Base-by-base conservation (phyloP, 805 yeast species). In the Ogataea parapolymorpha region DNA sequence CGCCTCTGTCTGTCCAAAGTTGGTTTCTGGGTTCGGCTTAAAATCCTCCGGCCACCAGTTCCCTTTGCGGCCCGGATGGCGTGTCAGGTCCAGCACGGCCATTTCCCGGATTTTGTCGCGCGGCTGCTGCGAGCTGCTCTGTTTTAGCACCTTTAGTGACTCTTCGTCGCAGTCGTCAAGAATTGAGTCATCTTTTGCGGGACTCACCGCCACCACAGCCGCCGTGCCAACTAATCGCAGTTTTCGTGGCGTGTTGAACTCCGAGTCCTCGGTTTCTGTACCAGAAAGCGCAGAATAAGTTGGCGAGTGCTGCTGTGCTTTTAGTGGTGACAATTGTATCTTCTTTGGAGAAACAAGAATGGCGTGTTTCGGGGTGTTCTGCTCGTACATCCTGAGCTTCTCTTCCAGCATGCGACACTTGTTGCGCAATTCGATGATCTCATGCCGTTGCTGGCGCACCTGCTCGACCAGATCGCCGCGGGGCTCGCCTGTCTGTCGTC, bases 41-140 rank as follows among this genome's bases (percentile, higher is more conserved):
- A 66, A 66, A 38, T 66, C 69, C 41, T 63, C 68, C 2, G 65
- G 59, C 45, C 56, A 61, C 70, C 70, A 65, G 5, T 50, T 46
- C 8, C 61, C 37, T 4, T 51, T 41, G 2, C 55, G 42, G 9
- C 25, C 22, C 3, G 66, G 66, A 41, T 65, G 54, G 3, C 8
- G 15, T 2, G 62, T 46, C 3, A 63, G 37, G 37, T 65, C 58
- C 5, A 59, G 27, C 43, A 24, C 30, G 34, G 14, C 35, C 20
- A 49, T 26, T n/a, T 40, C 27, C 9, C 35, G 41, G 8, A 50
- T 40, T 16, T 26, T 32, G 9, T 36, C 41, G 25, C 48, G 41
- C 2, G 51, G 48, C 37, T 45, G 46, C 29, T 42, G 45, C 10
- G 44, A 26, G 30, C 25, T 35, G 15, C 33, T 33, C 33, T 42